Evolutionary conservation across 129 eudicot genomes (phyloP), one percentile per base, ranked within the genome.

Genomic region (Escallonia rubra): DNA sequence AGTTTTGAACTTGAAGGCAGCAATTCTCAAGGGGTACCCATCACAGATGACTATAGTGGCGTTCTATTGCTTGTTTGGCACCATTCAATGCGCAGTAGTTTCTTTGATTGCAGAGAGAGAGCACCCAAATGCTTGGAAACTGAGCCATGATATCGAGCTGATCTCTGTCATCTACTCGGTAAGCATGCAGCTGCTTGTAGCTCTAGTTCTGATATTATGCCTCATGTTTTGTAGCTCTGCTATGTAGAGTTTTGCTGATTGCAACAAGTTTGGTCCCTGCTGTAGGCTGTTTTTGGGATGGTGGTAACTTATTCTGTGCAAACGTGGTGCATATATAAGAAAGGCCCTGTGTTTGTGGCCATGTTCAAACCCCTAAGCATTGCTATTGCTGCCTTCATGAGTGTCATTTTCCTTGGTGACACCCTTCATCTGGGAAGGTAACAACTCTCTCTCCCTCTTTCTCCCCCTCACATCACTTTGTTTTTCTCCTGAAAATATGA

Each of bases 1-100:
- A 4, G 5, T 60, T 8, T 34, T 44, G 44, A 15, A 3, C 34
- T 46, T 60, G 10, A 61, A 72, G 76, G 76, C 76, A 11, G 76
- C 70, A 41, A 63, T 63, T 11, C 63, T 72, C 0, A 64, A 42
- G 64, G 76, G 55, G 15, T 72, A 55, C 56, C 69, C 59, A 54
- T 63, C 70, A 43, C 64, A 56, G 12, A 13, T 63, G 39, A 63
- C 70, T 13, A 64, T 72, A 15, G 70, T 72, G 16, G 43, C 67
- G 14, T 63, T 72, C 64, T 72, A 50, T 56, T 52, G 64, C 76
- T 55, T 72, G 57, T 72, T 72, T 72, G 76, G 76, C 6, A 34
- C 70, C 43, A 63, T 72, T 44, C 76, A 72, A 39, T 62, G 68
- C 44, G n/a, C 76, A 6, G 47, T 54, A 12, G 41, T 63, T 44